Percentiles rank a stretch among this genome's conserved stretches.
Evolutionary conservation across 2,329 filamentous ascomycete species (phyloP).

Genomic region (Sporothrix humicola): DNA sequence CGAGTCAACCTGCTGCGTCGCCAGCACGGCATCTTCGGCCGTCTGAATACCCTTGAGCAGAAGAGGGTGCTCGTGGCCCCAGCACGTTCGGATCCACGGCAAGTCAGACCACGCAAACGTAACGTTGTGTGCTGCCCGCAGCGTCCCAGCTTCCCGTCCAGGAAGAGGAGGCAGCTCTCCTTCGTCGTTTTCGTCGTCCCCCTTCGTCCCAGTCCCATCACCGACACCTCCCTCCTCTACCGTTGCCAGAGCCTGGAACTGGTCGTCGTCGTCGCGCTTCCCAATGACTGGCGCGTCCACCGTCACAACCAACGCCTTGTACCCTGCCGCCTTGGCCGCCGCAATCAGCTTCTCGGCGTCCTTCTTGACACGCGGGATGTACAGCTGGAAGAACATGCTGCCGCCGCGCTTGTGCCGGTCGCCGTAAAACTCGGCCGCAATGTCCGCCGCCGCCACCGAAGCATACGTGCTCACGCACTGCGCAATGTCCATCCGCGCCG

Average conservation of each 20-base stretch:
- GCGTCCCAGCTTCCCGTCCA: constrained; percentile 20
- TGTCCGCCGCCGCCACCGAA: constrained; percentile 28
- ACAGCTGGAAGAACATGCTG: constrained; percentile 36
- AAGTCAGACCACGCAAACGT: constrained; percentile 62
- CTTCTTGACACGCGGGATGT: constrained; percentile 28
- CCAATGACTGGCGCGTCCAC: constrained; percentile 35
- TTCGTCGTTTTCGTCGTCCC: neutral
- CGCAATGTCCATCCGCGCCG: constrained; percentile 35
- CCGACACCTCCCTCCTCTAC: neutral
- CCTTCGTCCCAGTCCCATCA: neutral
- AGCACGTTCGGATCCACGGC: constrained; percentile 60
- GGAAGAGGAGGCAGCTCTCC: constrained; percentile 25
- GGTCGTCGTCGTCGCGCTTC: constrained; percentile 33
- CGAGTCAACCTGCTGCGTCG: constrained; percentile 43
- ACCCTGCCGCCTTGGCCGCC: constrained; percentile 33
- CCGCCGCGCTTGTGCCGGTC: constrained; percentile 30
- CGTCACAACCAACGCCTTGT: constrained; percentile 31
- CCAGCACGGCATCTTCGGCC: constrained; percentile 45
- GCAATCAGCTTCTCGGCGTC: constrained; percentile 26
- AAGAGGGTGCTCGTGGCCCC: constrained; percentile 55
- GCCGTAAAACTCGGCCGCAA: constrained; percentile 26
- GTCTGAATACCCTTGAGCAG: constrained; percentile 46
- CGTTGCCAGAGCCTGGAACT: constrained; percentile 12
- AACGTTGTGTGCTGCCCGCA: constrained; percentile 21
- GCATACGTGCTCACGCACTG: constrained; percentile 36